These are phyloP conservation scores for Colletotrichum noveboracense DNA, from an alignment of 2,329 filamentous ascomycete genomes.

Conservation along the genomic window DNA sequence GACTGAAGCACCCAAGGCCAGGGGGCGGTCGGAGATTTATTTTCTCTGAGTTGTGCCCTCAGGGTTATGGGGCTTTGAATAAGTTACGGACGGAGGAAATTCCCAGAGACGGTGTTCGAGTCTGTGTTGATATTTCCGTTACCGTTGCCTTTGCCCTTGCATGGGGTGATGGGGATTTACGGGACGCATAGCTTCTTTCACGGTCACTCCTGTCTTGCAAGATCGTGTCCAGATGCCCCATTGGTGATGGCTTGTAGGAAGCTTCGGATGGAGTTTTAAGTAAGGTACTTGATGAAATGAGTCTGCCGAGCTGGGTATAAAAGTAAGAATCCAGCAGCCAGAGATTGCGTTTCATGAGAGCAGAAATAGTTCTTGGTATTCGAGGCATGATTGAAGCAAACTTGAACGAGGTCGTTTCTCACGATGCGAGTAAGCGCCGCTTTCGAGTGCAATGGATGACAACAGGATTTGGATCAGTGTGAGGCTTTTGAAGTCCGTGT, in stretches of 20 bases:
- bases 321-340: accelerated
- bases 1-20: too few relatives aligned
- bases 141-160: background rate
- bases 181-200: accelerated
- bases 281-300: background rate
- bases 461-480: background rate
- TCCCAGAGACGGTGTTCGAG: background rate
- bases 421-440: accelerated
- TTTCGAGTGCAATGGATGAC: background rate
- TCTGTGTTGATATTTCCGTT: background rate
- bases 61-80: background rate
- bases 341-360: background rate
- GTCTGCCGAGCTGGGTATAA: background rate
- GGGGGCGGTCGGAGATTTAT: too few relatives aligned
- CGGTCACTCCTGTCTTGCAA: background rate
- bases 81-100: background rate
- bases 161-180: accelerated
- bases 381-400: background rate
- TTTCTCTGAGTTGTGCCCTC: too few relatives aligned
- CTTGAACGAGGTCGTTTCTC: accelerated
- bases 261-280: background rate
- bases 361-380: background rate
- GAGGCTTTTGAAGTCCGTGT: background rate
- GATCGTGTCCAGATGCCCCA: accelerated
- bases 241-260: background rate